These are phyloP conservation scores for Antitrichia curtipendula DNA, from an alignment of 225 moss, liverwort and hornwort species.

Conservation along the genomic window DNA sequence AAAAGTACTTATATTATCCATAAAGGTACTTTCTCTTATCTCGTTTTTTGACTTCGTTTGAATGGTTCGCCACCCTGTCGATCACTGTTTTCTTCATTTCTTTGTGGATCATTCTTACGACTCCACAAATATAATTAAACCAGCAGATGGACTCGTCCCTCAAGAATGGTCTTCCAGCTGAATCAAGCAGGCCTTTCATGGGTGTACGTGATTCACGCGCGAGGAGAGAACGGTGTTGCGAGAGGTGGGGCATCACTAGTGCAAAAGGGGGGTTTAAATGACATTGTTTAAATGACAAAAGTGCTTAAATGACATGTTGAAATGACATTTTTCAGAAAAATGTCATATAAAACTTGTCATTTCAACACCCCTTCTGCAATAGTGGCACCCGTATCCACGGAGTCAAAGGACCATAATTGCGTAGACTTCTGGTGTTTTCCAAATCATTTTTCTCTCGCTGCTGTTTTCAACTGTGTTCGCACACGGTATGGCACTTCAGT, in stretches of 20 bases:
- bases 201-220: neutral
- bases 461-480: neutral
- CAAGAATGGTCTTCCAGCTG: neutral
- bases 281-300: too few species aligned
- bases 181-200: neutral
- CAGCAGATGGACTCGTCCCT: neutral
- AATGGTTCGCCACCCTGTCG: neutral
- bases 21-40: neutral
- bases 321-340: too few species aligned
- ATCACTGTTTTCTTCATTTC: neutral
- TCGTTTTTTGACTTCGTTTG: neutral
- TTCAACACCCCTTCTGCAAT: too few species aligned
- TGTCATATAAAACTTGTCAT: too few species aligned
- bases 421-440: neutral
- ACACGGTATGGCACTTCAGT: neutral
- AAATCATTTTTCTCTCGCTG: neutral
- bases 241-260: neutral
- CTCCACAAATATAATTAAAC: neutral
- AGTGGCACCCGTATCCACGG: neutral
- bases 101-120: neutral
- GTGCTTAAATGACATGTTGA: too few species aligned
- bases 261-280: too few species aligned
- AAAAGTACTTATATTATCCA: neutral
- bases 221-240: neutral
- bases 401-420: neutral